Evolutionary conservation across 176 grass and related monocot genomes (phyloP).

Genomic region (Tuctoria greenei): DNA sequence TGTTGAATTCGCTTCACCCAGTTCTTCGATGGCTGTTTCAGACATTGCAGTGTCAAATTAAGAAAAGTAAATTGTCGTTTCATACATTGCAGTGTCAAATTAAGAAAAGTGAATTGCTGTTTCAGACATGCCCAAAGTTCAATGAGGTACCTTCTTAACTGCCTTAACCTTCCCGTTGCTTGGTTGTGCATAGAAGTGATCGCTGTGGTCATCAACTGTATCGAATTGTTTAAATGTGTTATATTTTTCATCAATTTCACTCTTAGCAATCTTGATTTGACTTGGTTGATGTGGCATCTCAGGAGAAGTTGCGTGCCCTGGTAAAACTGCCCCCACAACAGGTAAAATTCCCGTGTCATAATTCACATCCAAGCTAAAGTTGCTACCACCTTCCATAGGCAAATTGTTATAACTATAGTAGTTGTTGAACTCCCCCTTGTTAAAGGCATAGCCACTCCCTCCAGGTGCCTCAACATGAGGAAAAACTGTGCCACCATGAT

Average conservation of each 20-base stretch:
- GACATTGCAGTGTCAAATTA: constrained; percentile 6
- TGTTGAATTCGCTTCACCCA: constrained; percentile 73
- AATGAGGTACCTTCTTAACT: constrained; percentile 52
- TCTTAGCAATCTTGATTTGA: constrained; percentile 35
- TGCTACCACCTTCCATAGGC: constrained; percentile 30
- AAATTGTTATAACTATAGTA: constrained; percentile 36
- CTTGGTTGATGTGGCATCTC: constrained; percentile 23
- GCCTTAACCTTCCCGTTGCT: constrained; percentile 11
- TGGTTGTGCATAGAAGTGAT: constrained; percentile 48
- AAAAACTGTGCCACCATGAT: constrained; percentile 18
- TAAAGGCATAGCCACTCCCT: constrained; percentile 37
- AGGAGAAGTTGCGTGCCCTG: constrained; percentile 33
- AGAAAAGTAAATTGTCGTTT: constrained; percentile 39
- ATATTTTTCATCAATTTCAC: constrained; percentile 57
- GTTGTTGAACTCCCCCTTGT: constrained; percentile 38
- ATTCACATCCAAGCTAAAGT: constrained; percentile 50
- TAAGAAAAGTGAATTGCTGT: background rate
- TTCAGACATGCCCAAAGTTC: background rate
- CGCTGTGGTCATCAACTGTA: constrained; percentile 51
- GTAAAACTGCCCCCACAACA: constrained; percentile 33
- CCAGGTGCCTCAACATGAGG: constrained; percentile 40
- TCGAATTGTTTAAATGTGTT: constrained; percentile 70
- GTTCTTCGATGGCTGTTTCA: constrained; percentile 58
- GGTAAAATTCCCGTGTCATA: constrained; percentile 45
- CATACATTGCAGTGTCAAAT: constrained; percentile 10